phyloP scores from a whole-genome alignment of 2,329 filamentous ascomycete species.

The Fusarium sambucinum region DNA sequence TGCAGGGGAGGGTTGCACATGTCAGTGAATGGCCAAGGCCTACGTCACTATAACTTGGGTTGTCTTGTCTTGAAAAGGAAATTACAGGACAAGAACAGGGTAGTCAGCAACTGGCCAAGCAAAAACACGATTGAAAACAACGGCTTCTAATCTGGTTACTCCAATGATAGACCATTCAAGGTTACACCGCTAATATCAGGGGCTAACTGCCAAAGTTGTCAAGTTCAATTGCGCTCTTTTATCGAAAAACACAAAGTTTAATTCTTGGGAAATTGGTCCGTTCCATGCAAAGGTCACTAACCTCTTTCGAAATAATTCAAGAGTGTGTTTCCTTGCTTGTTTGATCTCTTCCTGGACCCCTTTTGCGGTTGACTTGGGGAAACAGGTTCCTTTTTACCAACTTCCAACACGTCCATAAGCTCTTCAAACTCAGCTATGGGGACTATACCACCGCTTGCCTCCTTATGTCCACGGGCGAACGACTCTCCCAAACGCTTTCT shows the following conservation, averaged over 20 bases:
- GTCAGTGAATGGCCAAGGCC: constrained; percentile 21
- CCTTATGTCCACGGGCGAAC: constrained; percentile 75
- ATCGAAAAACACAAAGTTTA: background rate
- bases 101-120: constrained; percentile 3
- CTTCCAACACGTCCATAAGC: constrained; percentile 67
- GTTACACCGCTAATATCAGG: constrained; percentile 2
- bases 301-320: constrained; percentile 66
- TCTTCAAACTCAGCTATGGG: constrained; percentile 72
- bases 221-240: background rate
- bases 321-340: constrained; percentile 66
- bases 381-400: constrained; percentile 65
- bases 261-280: constrained; percentile 14
- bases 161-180: background rate
- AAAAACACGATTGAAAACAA: background rate
- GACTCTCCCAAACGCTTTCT: constrained; percentile 68
- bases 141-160: background rate
- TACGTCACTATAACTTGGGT: constrained; percentile 2
- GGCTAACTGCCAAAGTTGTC: background rate
- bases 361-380: constrained; percentile 44
- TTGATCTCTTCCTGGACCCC: constrained; percentile 25
- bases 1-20: constrained; percentile 17
- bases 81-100: background rate
- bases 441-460: constrained; percentile 75
- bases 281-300: background rate
- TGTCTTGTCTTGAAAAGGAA: constrained; percentile 12